phyloP scores from a whole-genome alignment of 306 rosid genomes.

The Sindora glabra region DNA sequence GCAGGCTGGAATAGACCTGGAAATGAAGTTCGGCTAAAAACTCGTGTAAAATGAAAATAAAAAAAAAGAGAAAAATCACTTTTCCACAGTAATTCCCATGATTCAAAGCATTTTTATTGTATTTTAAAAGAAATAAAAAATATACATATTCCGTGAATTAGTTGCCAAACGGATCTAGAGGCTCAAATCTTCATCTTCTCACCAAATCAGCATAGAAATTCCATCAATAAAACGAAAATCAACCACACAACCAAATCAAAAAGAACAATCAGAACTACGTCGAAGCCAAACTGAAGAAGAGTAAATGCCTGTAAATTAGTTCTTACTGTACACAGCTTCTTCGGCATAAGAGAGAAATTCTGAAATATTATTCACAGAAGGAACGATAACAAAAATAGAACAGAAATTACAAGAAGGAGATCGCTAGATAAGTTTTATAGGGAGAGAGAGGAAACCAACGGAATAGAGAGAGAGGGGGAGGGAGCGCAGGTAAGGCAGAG shows the following conservation, averaged over 20 bases:
- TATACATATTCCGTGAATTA: too few species aligned
- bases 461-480: not conserved
- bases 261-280: not conserved
- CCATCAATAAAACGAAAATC: not conserved
- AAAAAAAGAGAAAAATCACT: not conserved
- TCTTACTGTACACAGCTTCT: constrained; percentile 16
- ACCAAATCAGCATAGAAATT: not conserved
- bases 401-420: not conserved
- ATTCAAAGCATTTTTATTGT: too few species aligned
- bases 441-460: not conserved
- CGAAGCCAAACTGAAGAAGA: not conserved
- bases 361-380: not conserved
- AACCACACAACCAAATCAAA: not conserved
- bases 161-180: too few species aligned
- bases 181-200: too few species aligned
- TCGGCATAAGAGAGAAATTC: not conserved
- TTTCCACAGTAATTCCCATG: too few species aligned
- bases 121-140: too few species aligned
- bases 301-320: constrained; percentile 7
- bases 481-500: not conserved
- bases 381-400: not conserved
- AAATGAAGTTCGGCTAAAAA: too few species aligned
- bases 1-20: not conserved
- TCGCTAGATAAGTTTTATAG: not conserved
- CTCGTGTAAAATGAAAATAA: not conserved